phyloP scores from a whole-genome alignment of 176 grass and related monocot species.

The Eragrostis curvula region DNA sequence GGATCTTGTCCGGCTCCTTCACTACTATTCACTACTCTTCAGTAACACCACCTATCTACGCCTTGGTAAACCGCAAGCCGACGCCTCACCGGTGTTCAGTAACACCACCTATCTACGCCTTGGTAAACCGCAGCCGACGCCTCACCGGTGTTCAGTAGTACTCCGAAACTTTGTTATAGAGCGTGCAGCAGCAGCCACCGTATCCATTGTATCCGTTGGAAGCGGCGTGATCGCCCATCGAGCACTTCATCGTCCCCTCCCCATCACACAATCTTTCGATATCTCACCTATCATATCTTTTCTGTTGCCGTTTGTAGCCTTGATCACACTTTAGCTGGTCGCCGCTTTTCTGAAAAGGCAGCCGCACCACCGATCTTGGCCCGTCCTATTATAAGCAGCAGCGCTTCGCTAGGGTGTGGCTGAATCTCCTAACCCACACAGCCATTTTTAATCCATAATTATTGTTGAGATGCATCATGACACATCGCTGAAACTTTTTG shows the following conservation, averaged over 20 bases:
- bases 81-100: too few species aligned
- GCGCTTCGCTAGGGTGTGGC: not conserved
- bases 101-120: too few species aligned
- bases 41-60: too few species aligned
- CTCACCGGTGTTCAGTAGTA: too few species aligned
- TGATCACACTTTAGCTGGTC: conserved; percentile 1
- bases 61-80: too few species aligned
- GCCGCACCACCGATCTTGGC: not conserved
- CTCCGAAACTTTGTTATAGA: too few species aligned
- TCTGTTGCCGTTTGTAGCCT: conserved; percentile 6
- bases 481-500: not conserved
- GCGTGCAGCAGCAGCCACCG: too few species aligned
- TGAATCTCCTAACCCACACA: not conserved
- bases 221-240: too few species aligned
- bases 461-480: not conserved
- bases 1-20: too few species aligned
- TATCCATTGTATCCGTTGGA: too few species aligned
- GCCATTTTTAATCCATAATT: not conserved
- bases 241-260: not conserved
- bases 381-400: not conserved
- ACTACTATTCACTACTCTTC: too few species aligned
- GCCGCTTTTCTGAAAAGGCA: conserved; percentile 7
- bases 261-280: not conserved
- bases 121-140: too few species aligned
- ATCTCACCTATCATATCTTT: not conserved